These are phyloP conservation scores for Candolleomyces efflorescens DNA, from an alignment of 768 basidiomycete species.

Conservation along the genomic window DNA sequence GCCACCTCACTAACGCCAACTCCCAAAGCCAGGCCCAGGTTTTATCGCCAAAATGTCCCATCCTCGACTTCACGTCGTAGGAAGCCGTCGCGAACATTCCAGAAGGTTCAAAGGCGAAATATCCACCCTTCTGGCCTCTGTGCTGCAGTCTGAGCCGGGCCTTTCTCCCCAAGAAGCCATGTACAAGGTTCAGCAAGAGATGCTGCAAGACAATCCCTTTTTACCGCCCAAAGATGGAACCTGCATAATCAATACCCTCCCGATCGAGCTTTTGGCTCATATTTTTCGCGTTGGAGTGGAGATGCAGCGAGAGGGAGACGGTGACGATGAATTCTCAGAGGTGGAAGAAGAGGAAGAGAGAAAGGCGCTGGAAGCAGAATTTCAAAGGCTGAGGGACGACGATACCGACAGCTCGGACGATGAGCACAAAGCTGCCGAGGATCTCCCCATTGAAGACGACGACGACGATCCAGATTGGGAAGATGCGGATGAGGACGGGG, in stretches of 20 bases:
- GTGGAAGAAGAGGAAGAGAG: conserved; percentile 32
- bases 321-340: conserved; percentile 33
- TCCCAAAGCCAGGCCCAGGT: not conserved
- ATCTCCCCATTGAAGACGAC: conserved; percentile 4
- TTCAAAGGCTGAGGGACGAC: conserved; percentile 17
- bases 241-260: conserved; percentile 50
- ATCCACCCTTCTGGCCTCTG: conserved; percentile 17
- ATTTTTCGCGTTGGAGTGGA: conserved; percentile 47
- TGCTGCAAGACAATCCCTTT: conserved; percentile 45
- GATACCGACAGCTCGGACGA: conserved; percentile 7
- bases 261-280: conserved; percentile 52
- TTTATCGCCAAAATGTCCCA: not conserved
- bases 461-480: conserved; percentile 15
- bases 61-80: not conserved
- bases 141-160: conserved; percentile 23
- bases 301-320: conserved; percentile 30
- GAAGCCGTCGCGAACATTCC: conserved; percentile 6
- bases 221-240: conserved; percentile 37
- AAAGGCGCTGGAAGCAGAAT: conserved; percentile 25
- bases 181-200: conserved; percentile 26
- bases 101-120: conserved; percentile 22
- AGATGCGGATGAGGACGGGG: conserved; percentile 14
- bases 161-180: conserved; percentile 27
- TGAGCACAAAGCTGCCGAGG: conserved; percentile 14
- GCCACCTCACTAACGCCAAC: not conserved